A percentile compares a stretch with the other conserved stretches of the same genome.
phyloP scores from a whole-genome alignment of 192 early-diverging fungal genomes.

The Entomortierella lignicola region DNA sequence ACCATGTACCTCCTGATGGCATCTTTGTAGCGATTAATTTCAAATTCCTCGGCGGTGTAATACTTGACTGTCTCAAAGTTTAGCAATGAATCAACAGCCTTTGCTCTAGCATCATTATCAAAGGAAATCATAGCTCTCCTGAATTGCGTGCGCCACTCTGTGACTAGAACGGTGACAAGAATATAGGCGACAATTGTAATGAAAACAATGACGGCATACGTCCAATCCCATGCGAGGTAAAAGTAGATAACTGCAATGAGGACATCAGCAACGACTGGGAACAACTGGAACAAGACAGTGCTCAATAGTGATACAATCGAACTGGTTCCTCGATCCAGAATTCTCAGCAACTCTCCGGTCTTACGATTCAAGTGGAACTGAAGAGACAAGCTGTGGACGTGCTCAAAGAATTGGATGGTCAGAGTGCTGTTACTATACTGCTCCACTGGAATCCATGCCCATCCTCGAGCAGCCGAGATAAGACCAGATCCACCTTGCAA shows the following conservation, averaged over 20 bases:
- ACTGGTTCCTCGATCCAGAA: conserved; percentile 85
- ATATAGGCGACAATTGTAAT: conserved; percentile 91
- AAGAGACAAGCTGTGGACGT: conserved; percentile 89
- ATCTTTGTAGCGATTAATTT: conserved; percentile 81
- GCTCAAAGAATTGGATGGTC: conserved; percentile 90
- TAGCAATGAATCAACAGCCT: conserved; percentile 91
- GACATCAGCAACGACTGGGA: conserved; percentile 92
- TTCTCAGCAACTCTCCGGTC: conserved; percentile 93
- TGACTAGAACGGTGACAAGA: conserved; percentile 81
- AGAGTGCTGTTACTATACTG: conserved; percentile 94
- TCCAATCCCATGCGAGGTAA: conserved; percentile 70
- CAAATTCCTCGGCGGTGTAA: conserved; percentile 91
- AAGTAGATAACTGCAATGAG: conserved; percentile 82
- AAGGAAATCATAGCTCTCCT: conserved; percentile 84
- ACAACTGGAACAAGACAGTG: conserved; percentile 90
- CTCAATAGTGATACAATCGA: conserved; percentile 81
- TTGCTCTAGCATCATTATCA: conserved; percentile 87
- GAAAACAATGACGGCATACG: conserved; percentile 87
- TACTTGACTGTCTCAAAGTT: conserved; percentile 99
- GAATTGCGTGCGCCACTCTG: conserved; percentile 89
- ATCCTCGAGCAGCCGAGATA: conserved; percentile 83
- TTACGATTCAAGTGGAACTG: conserved; percentile 95
- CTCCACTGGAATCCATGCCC: conserved; percentile 93
- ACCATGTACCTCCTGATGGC: conserved; percentile 83
- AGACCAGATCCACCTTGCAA: conserved; percentile 84